Conservation (phyloP, 2,329 filamentous ascomycete species). For the Aschersonia sp. region DNA sequence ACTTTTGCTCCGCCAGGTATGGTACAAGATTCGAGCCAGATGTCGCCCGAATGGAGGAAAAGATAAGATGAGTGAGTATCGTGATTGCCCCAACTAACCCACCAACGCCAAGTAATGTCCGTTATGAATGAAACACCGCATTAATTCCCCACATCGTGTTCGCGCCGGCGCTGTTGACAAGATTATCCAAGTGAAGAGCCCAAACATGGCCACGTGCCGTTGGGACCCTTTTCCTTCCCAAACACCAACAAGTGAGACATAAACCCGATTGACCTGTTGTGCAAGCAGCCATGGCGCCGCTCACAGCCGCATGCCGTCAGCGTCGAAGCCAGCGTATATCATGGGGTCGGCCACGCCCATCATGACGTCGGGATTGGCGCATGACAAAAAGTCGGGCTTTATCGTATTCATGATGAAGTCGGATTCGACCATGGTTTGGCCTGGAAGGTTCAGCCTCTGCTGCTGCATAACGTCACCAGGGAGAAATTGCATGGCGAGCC, state of each 20-base stretch:
- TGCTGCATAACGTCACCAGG: conserved; percentile 23
- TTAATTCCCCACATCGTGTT: too few relatives aligned
- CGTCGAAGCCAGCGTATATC: conserved; percentile 39
- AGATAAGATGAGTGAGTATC: too few relatives aligned
- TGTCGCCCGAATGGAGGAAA: too few relatives aligned
- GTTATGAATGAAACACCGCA: too few relatives aligned
- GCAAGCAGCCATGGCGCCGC: background rate
- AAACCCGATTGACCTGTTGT: background rate
- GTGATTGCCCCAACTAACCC: too few relatives aligned
- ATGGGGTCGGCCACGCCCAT: conserved; percentile 43
- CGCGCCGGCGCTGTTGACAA: too few relatives aligned
- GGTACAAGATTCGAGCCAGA: too few relatives aligned
- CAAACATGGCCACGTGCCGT: too few relatives aligned
- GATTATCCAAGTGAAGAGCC: too few relatives aligned
- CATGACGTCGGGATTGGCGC: conserved; percentile 39
- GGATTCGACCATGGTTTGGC: conserved; percentile 34
- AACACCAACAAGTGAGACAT: background rate
- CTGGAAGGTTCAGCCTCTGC: conserved; percentile 27
- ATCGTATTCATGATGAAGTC: conserved; percentile 32
- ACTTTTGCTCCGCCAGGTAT: too few relatives aligned
- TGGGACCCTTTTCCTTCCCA: too few relatives aligned
- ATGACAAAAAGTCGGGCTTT: conserved; percentile 39
- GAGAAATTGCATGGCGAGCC: conserved; percentile 24
- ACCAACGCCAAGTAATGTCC: too few relatives aligned
- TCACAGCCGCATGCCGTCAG: conserved; percentile 20